phyloP scores from a whole-genome alignment of 495 filamentous ascomycete species.

The Hypomontagnella monticulosa region DNA sequence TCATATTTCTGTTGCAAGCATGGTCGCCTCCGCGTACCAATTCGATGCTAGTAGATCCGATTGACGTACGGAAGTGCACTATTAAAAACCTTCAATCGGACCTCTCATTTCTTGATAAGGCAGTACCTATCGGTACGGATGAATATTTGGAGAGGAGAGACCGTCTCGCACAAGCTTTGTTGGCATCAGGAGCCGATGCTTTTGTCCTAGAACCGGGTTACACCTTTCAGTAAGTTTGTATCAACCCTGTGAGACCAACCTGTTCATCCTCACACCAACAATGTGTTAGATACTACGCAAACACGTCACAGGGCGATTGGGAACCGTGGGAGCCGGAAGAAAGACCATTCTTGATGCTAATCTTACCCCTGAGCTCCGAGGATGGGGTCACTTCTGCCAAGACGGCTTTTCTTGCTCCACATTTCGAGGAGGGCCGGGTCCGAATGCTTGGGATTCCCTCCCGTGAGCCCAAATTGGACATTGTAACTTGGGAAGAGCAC shows the following conservation, averaged over 20 bases:
- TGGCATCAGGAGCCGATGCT: conserved; percentile 54
- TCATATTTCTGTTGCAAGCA: conserved; percentile 4
- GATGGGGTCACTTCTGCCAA: conserved; percentile 55
- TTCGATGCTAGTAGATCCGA: neutral
- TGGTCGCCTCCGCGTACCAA: neutral
- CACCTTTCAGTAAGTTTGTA: conserved; percentile 55
- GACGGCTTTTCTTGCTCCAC: conserved; percentile 61
- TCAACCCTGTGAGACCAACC: neutral
- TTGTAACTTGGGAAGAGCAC: conserved; percentile 65
- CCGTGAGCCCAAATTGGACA: conserved; percentile 49
- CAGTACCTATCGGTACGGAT: conserved; percentile 48
- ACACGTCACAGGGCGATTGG: conserved; percentile 64
- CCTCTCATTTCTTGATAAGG: conserved; percentile 57
- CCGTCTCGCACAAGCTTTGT: conserved; percentile 58
- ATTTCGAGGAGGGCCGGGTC: conserved; percentile 64
- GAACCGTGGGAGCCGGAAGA: conserved; percentile 70
- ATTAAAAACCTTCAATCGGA: conserved; percentile 54
- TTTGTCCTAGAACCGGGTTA: conserved; percentile 67
- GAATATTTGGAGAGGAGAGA: conserved; percentile 60
- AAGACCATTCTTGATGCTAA: conserved; percentile 64
- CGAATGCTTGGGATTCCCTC: conserved; percentile 63
- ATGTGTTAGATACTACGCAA: conserved; percentile 58
- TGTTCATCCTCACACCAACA: neutral
- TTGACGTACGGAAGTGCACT: conserved; percentile 57
- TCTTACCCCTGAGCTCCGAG: conserved; percentile 49